A percentile compares a stretch with the other conserved stretches of the same genome.
These are phyloP conservation scores for Podaxis sp. DNA, from an alignment of 768 basidiomycete genomes.

Conservation along the genomic window DNA sequence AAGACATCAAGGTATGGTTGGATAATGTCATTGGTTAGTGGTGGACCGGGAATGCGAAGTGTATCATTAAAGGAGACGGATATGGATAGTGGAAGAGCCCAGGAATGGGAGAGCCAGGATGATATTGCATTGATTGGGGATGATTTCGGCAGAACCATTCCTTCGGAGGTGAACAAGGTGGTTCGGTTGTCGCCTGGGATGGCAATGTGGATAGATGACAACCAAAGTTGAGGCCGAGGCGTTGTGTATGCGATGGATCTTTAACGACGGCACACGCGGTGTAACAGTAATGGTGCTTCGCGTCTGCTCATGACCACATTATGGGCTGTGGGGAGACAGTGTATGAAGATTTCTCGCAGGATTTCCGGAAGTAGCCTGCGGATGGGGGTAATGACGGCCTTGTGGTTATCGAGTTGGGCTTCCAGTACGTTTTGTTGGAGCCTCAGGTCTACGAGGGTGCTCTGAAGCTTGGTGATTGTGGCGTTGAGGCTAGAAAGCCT, in stretches of 20 bases:
- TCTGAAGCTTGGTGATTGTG: background rate
- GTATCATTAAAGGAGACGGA: background rate
- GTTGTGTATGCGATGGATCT: slow-evolving; percentile 13
- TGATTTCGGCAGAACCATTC: background rate
- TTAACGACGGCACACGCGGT: slow-evolving; percentile 15
- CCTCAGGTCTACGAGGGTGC: background rate
- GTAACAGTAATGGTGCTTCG: slow-evolving; percentile 15
- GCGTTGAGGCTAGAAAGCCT: background rate
- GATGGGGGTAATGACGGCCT: slow-evolving; percentile 8
- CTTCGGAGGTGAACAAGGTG: background rate
- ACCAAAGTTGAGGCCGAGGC: slow-evolving; percentile 14
- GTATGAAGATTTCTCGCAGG: slow-evolving; percentile 18
- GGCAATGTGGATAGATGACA: slow-evolving; percentile 16
- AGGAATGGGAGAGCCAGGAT: slow-evolving; percentile 1
- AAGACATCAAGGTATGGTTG: background rate
- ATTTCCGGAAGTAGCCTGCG: slow-evolving; percentile 17
- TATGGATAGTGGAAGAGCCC: background rate
- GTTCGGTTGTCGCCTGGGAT: background rate
- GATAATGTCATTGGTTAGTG: background rate
- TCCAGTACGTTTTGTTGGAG: background rate
- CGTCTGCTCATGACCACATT: slow-evolving; percentile 11
- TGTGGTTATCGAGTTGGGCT: background rate
- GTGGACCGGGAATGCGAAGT: background rate
- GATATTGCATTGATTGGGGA: background rate
- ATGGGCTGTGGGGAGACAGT: slow-evolving; percentile 12